Base-by-base conservation (phyloP, 2,329 filamentous ascomycete genomes). In the Talaromyces pinophilus region DNA sequence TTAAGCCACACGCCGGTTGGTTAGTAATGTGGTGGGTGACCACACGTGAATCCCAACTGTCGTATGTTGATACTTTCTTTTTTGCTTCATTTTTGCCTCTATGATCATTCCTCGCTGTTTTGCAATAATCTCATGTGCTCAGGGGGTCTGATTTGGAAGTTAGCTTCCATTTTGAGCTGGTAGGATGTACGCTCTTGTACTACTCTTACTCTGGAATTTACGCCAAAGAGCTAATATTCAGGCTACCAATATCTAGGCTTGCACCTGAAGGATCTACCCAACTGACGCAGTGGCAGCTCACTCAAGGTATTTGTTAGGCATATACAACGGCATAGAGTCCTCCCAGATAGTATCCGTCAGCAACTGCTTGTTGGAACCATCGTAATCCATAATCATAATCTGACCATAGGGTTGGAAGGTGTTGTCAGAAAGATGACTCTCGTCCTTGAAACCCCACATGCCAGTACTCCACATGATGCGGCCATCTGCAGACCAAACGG, bases 401-500 rank as follows among this genome's bases (percentile, higher is more conserved):
- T 46, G 42, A 19, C 42, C 42, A 22, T 46, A 46, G 6, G 42
- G 42, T 19, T 44, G 42, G 17, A 44, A 44, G 42, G 42, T 44
- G n/a, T 44, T 67, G 62, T 82, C 80, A 61, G 78, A 82, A 1
- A 77, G 69, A 0, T 77, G 73, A 11, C 75, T 73, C 72, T 83
- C 81, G 50, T 79, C 76, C 42, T 78, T 73, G 71, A 82, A 82
- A 2, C 80, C 81, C 63, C 78, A 82, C 78, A 79, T 78, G 4
- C 80, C 80, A 25, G 25, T 25, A 3, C 25, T 25, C 25, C 25
- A 25, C 25, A 80, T 67, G 42, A 83, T 82, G 5, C 74, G 73
- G 7, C 79, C 79, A 71, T 82, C 80, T 1, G 74, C 71, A 0
- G 76, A 75, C 80, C 81, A 82, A 0, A 82, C 78, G 1, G 80